Conservation (phyloP, 257 asterid genomes). For the Coffea canephora region DNA sequence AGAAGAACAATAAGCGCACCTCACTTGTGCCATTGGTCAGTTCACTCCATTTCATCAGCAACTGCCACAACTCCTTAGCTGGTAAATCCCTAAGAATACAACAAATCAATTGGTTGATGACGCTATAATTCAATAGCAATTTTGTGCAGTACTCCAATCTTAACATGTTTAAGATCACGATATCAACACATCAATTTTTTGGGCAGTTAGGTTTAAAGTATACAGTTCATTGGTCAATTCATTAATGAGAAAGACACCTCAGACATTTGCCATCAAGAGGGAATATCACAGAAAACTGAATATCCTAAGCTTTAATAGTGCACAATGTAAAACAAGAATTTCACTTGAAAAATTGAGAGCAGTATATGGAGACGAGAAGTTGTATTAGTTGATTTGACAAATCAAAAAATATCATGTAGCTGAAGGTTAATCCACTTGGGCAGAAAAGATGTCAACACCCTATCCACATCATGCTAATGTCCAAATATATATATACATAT, state of each 20-base stretch:
- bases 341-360: not conserved
- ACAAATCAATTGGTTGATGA: not conserved
- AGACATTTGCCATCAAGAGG: not conserved
- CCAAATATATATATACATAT: not conserved
- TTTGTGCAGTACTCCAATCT: not conserved
- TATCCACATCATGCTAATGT: not conserved
- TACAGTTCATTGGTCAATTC: not conserved
- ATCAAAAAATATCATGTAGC: not conserved
- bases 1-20: conserved; percentile 40
- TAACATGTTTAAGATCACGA: not conserved
- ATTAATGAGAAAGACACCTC: not conserved
- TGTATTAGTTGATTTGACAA: not conserved
- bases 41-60: conserved; percentile 73
- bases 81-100: conserved; percentile 60
- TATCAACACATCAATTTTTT: not conserved
- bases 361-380: not conserved
- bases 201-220: not conserved
- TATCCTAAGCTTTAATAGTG: not conserved
- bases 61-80: conserved; percentile 45
- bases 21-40: conserved; percentile 51
- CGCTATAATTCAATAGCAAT: not conserved
- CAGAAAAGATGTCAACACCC: not conserved
- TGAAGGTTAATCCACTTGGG: not conserved
- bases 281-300: not conserved
- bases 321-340: not conserved